Evolutionary conservation across 2,329 filamentous ascomycete species (phyloP), one percentile per base, ranked within the genome.

Genomic region (Fusarium proliferatum): DNA sequence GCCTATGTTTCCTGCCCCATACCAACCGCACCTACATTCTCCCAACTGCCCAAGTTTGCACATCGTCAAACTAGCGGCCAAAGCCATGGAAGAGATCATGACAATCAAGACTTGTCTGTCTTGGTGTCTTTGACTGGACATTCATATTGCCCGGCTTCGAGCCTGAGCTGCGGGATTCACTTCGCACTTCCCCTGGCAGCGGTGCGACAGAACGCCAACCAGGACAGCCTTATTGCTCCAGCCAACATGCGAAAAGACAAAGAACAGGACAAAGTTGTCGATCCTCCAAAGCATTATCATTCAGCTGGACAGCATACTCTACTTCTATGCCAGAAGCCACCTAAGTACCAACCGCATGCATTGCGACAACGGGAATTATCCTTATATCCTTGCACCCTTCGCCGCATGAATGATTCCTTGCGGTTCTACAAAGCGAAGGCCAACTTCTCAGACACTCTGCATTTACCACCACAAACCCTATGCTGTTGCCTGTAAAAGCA

Each of bases 381-480:
- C 17, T 5, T 17, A 30, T 16, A 3, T 6, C 28, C 28, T 33
- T 23, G 28, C 28, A 30, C 28, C 7, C 28, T 9, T 6, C 2
- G 21, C 6, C 13, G 19, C 19, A 5, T 30, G 19, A 30, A 16
- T n/a, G 13, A n/a, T 16, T 10, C 9, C 3, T 2, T 48, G 3
- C 19, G 45, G 7, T 46, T 5, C 26, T 10, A 13, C 6, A 48
- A 28, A n/a, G 28, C 19, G 11, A 30, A 9, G 7, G 19, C 3
- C 4, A 12, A 21, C 9, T 10, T 28, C 3, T 1, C 15, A 30
- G 13, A 30, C 21, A 33, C 19, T n/a, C 19, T 46, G 43, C 2
- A 9, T 28, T 0, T 28, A 46, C 5, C 43, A 46, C 1, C 1
- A 21, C 23, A 0, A 28, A 46, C 12, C 5, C 21, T 13, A 9